Conservation (phyloP, 2,329 filamentous ascomycete genomes). For the Dissoconium aciculare region DNA sequence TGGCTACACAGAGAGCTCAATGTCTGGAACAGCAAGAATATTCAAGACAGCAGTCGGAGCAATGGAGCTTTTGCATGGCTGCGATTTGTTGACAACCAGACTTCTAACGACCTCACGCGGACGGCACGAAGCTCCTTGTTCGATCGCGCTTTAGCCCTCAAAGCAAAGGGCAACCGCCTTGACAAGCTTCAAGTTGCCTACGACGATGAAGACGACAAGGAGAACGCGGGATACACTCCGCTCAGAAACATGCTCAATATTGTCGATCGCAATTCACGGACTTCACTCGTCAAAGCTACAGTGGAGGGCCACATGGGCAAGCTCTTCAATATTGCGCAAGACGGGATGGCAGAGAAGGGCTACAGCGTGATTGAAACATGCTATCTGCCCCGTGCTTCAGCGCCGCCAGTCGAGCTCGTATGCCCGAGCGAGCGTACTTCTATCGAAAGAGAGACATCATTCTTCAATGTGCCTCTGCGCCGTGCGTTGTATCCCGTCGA, state of each 20-base stretch:
- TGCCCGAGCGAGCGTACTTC: conserved; percentile 52
- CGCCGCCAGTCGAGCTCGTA: conserved; percentile 70
- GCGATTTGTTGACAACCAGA: conserved; percentile 65
- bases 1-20: conserved; percentile 74
- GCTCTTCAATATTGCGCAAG: conserved; percentile 63
- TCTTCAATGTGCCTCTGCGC: conserved; percentile 69
- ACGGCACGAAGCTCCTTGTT: conserved; percentile 58
- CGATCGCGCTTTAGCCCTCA: conserved; percentile 52
- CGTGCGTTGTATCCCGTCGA: conserved; percentile 56
- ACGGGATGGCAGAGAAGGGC: conserved; percentile 52
- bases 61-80: conserved; percentile 71
- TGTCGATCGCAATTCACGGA: conserved; percentile 50
- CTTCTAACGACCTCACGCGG: conserved; percentile 54
- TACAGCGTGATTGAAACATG: conserved; percentile 69
- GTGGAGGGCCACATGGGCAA: conserved; percentile 55
- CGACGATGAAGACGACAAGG: conserved; percentile 43
- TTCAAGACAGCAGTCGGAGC: conserved; percentile 42
- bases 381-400: conserved; percentile 60
- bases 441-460: conserved; percentile 51
- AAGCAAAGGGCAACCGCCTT: conserved; percentile 38
- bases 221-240: conserved; percentile 43
- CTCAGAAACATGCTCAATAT: conserved; percentile 72
- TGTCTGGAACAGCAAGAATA: conserved; percentile 71
- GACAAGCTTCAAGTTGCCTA: conserved; percentile 55
- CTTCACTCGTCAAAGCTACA: conserved; percentile 53